Conservation (phyloP, 2,329 filamentous ascomycete species). For the Talaromyces sp. region DNA sequence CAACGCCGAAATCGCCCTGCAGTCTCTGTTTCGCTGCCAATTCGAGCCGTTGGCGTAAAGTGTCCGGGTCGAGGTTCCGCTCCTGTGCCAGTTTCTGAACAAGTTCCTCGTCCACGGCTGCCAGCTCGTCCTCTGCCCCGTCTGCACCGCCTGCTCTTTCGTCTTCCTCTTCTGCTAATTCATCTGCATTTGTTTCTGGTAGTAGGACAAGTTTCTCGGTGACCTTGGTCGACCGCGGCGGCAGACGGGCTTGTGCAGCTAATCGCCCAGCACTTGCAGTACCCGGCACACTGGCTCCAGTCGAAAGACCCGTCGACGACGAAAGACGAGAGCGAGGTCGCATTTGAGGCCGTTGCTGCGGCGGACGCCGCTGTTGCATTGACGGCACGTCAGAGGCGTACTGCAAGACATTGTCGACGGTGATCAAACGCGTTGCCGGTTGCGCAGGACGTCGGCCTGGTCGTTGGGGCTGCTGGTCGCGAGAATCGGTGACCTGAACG, state of each 20-base stretch:
- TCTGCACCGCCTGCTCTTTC: slow-evolving; percentile 31
- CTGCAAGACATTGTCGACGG: slow-evolving; percentile 90
- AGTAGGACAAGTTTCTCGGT: slow-evolving; percentile 95
- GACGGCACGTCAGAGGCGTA: slow-evolving; percentile 94
- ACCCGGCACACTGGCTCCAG: not conserved
- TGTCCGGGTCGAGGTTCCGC: slow-evolving; percentile 29
- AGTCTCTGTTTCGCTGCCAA: slow-evolving; percentile 23
- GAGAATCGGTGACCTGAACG: slow-evolving; percentile 40
- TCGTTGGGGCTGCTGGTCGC: slow-evolving; percentile 31
- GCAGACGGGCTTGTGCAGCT: slow-evolving; percentile 57
- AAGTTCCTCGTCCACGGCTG: slow-evolving; percentile 30
- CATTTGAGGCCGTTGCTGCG: slow-evolving; percentile 27
- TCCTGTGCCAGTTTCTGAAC: slow-evolving; percentile 28
- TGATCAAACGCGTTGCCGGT: slow-evolving; percentile 65
- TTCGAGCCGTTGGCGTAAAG: slow-evolving; percentile 26
- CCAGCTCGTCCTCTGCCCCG: slow-evolving; percentile 27
- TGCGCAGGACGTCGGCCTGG: slow-evolving; percentile 24
- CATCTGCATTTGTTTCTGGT: slow-evolving; percentile 65
- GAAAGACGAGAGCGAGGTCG: slow-evolving; percentile 29
- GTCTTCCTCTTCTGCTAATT: slow-evolving; percentile 46
- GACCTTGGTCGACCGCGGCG: slow-evolving; percentile 84
- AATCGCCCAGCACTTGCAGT: slow-evolving; percentile 54
- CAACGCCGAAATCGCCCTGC: slow-evolving; percentile 52
- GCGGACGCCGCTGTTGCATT: slow-evolving; percentile 73
- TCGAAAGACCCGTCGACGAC: slow-evolving; percentile 12